A percentile compares a stretch with the other conserved stretches of the same genome.
These are phyloP conservation scores for Butyriboletus loyo DNA, from an alignment of 768 basidiomycete species.

Conservation along the genomic window DNA sequence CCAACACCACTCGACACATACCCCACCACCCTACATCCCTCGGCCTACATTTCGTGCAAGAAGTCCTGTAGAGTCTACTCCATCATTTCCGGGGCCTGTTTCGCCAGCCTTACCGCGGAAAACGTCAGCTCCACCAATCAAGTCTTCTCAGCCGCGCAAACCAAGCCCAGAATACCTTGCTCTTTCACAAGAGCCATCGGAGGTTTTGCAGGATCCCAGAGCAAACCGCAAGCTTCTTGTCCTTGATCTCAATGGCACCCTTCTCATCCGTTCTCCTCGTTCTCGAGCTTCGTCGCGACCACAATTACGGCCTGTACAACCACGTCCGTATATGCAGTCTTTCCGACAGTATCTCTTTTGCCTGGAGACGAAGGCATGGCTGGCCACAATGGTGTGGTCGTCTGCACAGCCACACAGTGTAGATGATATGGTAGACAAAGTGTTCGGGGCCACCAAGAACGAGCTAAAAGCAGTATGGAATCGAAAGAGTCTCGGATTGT, in stretches of 20 bases:
- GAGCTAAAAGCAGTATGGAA: slow-evolving; percentile 71
- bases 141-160: not conserved
- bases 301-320: slow-evolving; percentile 43
- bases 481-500: slow-evolving; percentile 72
- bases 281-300: slow-evolving; percentile 12
- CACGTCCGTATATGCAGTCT: slow-evolving; percentile 62
- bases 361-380: slow-evolving; percentile 55
- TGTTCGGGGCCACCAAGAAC: slow-evolving; percentile 46
- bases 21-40: slow-evolving; percentile 4
- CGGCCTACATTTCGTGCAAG: slow-evolving; percentile 8
- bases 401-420: slow-evolving; percentile 83
- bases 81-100: not conserved
- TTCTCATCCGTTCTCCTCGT: slow-evolving; percentile 53
- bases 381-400: slow-evolving; percentile 88
- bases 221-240: slow-evolving; percentile 61
- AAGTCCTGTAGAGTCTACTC: slow-evolving; percentile 2
- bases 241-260: slow-evolving; percentile 65
- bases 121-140: not conserved
- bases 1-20: slow-evolving; percentile 10
- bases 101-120: not conserved
- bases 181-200: slow-evolving; percentile 29
- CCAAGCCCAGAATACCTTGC: slow-evolving; percentile 40
- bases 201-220: slow-evolving; percentile 22
- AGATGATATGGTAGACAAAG: slow-evolving; percentile 63
- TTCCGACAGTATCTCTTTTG: slow-evolving; percentile 67